Percentiles rank a stretch among this genome's conserved stretches.
Evolutionary conservation across 192 early-diverging fungal genomes (phyloP).

Genomic region (Entophlyctis luteolus): DNA sequence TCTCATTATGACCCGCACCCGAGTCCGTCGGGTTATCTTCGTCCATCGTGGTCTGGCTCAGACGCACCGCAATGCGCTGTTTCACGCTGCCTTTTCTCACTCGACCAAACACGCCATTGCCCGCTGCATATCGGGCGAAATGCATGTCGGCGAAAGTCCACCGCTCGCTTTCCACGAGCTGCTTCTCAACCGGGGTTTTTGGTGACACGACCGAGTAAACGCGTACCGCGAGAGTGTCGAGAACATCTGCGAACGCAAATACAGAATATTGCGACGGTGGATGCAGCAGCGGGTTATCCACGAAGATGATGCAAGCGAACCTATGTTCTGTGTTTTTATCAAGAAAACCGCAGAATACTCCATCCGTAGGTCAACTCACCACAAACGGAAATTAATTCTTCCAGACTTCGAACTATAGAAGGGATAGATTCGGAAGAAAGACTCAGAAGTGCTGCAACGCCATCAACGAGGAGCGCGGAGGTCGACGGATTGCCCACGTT

Average conservation of each 20-base stretch:
- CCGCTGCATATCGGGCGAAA: not conserved
- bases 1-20: not conserved
- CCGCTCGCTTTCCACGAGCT: not conserved
- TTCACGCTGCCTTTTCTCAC: conserved; percentile 7
- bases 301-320: not conserved
- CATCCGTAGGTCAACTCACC: not conserved
- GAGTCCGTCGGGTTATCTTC: not conserved
- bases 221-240: not conserved
- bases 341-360: not conserved
- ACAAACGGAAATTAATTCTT: not conserved
- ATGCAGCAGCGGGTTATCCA: not conserved
- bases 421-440: not conserved
- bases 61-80: not conserved
- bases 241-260: not conserved
- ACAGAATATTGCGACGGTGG: not conserved
- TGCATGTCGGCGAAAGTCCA: conserved; percentile 2
- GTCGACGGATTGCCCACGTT: too few species aligned
- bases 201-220: not conserved
- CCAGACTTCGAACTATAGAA: not conserved
- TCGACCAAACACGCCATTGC: not conserved
- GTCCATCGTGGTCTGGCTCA: not conserved
- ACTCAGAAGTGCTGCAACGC: not conserved
- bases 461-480: not conserved
- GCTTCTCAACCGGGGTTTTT: not conserved
- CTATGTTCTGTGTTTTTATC: not conserved